These are phyloP conservation scores for Alectoria sarmentosa DNA, from an alignment of 495 filamentous ascomycete genomes.

Conservation along the genomic window DNA sequence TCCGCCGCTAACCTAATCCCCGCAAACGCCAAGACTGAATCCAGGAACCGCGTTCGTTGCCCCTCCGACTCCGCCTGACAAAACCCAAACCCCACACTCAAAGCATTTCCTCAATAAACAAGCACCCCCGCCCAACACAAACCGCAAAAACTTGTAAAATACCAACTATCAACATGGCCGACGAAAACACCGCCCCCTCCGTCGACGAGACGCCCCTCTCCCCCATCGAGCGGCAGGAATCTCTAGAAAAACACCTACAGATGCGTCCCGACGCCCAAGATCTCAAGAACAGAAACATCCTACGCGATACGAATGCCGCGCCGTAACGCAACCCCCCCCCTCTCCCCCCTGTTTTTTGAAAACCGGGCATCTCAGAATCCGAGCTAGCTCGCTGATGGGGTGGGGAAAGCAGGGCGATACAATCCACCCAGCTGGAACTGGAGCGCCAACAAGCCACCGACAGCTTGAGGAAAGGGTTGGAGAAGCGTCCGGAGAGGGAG, in stretches of 20 bases:
- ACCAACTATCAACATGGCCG: too few species aligned
- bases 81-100: neutral
- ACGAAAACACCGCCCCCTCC: slow-evolving; percentile 2
- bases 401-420: slow-evolving; percentile 48
- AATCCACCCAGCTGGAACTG: slow-evolving; percentile 54
- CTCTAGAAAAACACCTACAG: slow-evolving; percentile 79
- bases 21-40: neutral
- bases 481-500: slow-evolving; percentile 56
- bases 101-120: neutral
- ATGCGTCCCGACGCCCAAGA: slow-evolving; percentile 73
- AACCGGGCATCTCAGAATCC: too few species aligned
- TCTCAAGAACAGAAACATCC: slow-evolving; percentile 66
- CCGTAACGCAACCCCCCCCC: slow-evolving; percentile 42
- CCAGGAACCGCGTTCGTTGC: neutral
- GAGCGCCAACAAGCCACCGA: slow-evolving; percentile 58
- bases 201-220: slow-evolving; percentile 59
- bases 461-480: slow-evolving; percentile 58
- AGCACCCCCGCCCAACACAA: neutral
- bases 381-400: too few species aligned
- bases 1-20: neutral
- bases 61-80: neutral
- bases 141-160: too few species aligned
- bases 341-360: neutral
- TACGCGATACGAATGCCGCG: slow-evolving; percentile 63
- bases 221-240: slow-evolving; percentile 72